These are phyloP conservation scores for Vigna radiata DNA, from an alignment of 306 rosid species.

Conservation along the genomic window DNA sequence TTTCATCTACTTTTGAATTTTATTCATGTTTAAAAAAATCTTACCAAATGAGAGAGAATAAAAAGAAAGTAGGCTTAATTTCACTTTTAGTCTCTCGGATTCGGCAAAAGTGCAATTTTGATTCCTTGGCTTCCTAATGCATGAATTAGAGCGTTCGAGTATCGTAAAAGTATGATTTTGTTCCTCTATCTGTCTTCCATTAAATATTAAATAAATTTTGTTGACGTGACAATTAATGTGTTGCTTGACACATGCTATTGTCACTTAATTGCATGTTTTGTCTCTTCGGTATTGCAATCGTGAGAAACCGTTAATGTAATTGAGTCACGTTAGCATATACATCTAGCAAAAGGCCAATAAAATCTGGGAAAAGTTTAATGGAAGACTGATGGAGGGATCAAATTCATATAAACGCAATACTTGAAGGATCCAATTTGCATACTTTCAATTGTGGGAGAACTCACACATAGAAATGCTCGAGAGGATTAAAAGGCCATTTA, in stretches of 20 bases:
- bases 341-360: background rate
- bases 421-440: too few species aligned
- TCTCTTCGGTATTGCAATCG: background rate
- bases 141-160: too few species aligned
- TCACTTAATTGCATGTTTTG: background rate
- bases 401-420: background rate
- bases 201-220: background rate
- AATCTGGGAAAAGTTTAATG: background rate
- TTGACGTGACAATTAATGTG: background rate
- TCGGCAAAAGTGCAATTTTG: too few species aligned
- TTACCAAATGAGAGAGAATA: background rate
- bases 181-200: too few species aligned
- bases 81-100: background rate
- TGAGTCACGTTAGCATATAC: background rate
- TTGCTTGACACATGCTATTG: background rate
- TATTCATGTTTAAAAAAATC: constrained; percentile 11
- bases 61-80: background rate
- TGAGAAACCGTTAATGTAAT: background rate
- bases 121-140: background rate
- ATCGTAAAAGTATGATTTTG: too few species aligned
- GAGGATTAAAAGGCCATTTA: background rate
- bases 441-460: background rate
- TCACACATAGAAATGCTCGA: background rate
- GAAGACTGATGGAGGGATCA: background rate
- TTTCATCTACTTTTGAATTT: constrained; percentile 24